Evolutionary conservation across 495 filamentous ascomycete genomes (phyloP).

Genomic region (Aspergillus leporis): DNA sequence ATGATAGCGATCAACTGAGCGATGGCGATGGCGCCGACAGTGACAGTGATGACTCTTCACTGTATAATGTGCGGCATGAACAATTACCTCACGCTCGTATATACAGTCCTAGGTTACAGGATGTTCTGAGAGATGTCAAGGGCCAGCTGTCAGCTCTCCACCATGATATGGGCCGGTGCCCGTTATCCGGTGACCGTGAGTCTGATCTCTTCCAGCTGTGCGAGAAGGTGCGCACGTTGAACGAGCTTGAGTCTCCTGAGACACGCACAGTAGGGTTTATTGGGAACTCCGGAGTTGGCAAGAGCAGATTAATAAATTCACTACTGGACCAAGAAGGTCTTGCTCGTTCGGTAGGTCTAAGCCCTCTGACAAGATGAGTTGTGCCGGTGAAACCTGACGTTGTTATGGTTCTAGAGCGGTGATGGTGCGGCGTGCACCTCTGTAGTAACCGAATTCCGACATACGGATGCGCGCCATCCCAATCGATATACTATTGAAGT

Average conservation of each 20-base stretch:
- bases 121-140: slow-evolving; percentile 18
- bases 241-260: slow-evolving; percentile 22
- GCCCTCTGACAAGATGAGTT: neutral
- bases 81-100: slow-evolving; percentile 19
- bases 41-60: neutral
- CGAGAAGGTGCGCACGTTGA: slow-evolving; percentile 5
- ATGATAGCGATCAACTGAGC: neutral
- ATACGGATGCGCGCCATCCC: slow-evolving; percentile 20
- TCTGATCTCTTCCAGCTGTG: slow-evolving; percentile 11
- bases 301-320: slow-evolving; percentile 38
- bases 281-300: slow-evolving; percentile 24
- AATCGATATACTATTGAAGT: slow-evolving; percentile 29
- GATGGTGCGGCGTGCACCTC: slow-evolving; percentile 33
- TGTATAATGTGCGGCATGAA: slow-evolving; percentile 19
- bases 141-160: slow-evolving; percentile 17
- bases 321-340: slow-evolving; percentile 26
- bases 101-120: slow-evolving; percentile 21
- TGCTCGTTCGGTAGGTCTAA: slow-evolving; percentile 28
- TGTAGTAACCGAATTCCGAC: slow-evolving; percentile 35
- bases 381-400: neutral
- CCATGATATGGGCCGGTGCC: slow-evolving; percentile 5
- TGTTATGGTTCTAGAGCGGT: slow-evolving; percentile 21
- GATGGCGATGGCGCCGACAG: neutral
- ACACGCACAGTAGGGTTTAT: slow-evolving; percentile 30
- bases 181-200: slow-evolving; percentile 4